Evolutionary conservation across 305 asterid species (phyloP), one percentile per base, ranked within the genome.

Genomic region (Fraxinus xanthoxyloides): DNA sequence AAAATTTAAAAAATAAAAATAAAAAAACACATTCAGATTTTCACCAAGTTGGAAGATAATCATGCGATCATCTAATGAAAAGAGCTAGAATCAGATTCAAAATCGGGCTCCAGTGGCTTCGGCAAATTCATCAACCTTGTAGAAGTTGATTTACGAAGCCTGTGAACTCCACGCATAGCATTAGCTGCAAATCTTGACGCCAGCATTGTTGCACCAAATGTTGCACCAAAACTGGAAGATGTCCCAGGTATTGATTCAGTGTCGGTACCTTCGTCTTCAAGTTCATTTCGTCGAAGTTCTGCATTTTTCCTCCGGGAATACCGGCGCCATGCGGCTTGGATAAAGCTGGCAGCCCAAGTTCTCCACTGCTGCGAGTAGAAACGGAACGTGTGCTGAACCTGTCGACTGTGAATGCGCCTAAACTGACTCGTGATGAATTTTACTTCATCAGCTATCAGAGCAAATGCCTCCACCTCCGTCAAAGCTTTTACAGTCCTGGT

Each of bases 281-380:
- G 59, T 77, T 89, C 94, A 72, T 54, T 85, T 73, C 81, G 85
- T 17, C 88, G 86, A 69, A 92, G 85, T 79, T 94, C 99, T 0
- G 83, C 86, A 13, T 79, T 82, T 79, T 91, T 95, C 88, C 99
- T 89, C 80, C 96, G 84, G 0, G 87, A 59, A 82, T 92, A 89
- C 17, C 97, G 89, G 2, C 97, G 87, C 99, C 98, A 96, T 1
- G 98, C 93, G 4, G 98, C 98, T 83, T 96, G 99, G 75, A 96
- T 96, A 31, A 90, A 94, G 43, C 92, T 94, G 80, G 99, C 95
- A 0, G 97, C 99, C 99, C 99, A 96, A 30, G 98, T 92, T 87
- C 99, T 88, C 98, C 98, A 96, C 82, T 96, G 98, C 84, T 96
- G 98, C 0, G 99, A 96, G 87, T 96, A 94, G 84, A 92, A 94